These are phyloP conservation scores for Triangularia verruculosa DNA, from an alignment of 2,329 filamentous ascomycete genomes.

Conservation along the genomic window DNA sequence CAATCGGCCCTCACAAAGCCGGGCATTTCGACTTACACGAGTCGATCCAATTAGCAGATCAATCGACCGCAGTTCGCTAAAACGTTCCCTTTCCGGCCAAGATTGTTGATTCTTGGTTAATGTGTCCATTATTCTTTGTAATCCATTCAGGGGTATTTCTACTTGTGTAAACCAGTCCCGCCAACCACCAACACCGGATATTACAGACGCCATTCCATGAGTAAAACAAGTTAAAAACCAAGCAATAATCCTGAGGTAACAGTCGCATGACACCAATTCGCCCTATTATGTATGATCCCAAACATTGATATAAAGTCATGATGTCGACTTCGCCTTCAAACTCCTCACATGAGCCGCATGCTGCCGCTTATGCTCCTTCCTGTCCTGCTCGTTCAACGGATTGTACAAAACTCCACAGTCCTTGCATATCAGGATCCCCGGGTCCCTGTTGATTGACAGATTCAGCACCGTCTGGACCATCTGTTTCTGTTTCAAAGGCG, in stretches of 20 bases:
- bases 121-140: neutral
- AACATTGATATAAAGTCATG: neutral
- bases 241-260: neutral
- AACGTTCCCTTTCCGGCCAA: neutral
- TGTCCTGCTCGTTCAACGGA: constrained; percentile 43
- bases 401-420: constrained; percentile 46
- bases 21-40: neutral
- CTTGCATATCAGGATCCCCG: constrained; percentile 40
- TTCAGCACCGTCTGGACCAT: constrained; percentile 43
- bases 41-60: neutral
- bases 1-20: neutral
- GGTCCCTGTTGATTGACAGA: constrained; percentile 35
- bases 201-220: neutral
- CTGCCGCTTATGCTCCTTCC: constrained; percentile 39
- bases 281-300: neutral
- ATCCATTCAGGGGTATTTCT: neutral
- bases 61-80: neutral
- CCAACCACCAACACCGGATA: neutral
- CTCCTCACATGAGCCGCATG: constrained; percentile 24
- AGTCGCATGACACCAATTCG: neutral
- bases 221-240: neutral
- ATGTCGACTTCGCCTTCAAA: neutral
- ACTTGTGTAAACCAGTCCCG: neutral
- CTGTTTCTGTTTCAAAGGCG: constrained; percentile 17
- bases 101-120: neutral